phyloP scores from a whole-genome alignment of 257 asterid species.

The Nicotiana tabacum region DNA sequence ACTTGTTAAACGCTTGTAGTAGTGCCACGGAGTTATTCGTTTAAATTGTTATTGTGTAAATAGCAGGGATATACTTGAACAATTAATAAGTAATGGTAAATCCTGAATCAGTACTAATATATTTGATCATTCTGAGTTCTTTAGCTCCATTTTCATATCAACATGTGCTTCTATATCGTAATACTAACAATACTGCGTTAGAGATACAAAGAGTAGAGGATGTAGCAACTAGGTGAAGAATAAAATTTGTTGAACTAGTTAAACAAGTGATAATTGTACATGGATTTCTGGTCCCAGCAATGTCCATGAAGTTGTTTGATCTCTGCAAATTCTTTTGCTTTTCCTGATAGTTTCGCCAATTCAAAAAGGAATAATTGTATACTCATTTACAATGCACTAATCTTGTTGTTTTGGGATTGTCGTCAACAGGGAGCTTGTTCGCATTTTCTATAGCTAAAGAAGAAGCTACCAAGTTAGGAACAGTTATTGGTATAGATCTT shows the following conservation, averaged over 20 bases:
- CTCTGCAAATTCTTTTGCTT: not conserved
- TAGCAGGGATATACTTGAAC: not conserved
- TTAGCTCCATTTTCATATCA: not conserved
- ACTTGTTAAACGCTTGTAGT: not conserved
- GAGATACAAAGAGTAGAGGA: not conserved
- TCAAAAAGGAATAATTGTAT: not conserved
- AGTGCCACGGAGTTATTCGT: not conserved
- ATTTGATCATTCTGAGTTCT: not conserved
- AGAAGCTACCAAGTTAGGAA: slow-evolving; percentile 56
- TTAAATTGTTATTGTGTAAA: not conserved
- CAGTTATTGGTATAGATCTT: slow-evolving; percentile 72
- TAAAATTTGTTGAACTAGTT: not conserved
- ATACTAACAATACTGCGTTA: not conserved
- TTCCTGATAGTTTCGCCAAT: not conserved
- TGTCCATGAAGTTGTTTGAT: not conserved
- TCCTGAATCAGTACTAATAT: not conserved
- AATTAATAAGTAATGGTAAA: not conserved
- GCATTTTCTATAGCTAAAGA: slow-evolving; percentile 47
- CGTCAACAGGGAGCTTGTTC: slow-evolving; percentile 44
- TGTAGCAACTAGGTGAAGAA: not conserved
- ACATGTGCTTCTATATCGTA: not conserved
- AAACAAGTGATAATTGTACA: not conserved
- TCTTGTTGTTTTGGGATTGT: not conserved
- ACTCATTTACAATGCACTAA: not conserved
- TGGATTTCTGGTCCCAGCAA: not conserved